A percentile compares a stretch with the other conserved stretches of the same genome.
Conservation (phyloP, 2,329 filamentous ascomycete genomes). For the Zasmidium citrigriseum region DNA sequence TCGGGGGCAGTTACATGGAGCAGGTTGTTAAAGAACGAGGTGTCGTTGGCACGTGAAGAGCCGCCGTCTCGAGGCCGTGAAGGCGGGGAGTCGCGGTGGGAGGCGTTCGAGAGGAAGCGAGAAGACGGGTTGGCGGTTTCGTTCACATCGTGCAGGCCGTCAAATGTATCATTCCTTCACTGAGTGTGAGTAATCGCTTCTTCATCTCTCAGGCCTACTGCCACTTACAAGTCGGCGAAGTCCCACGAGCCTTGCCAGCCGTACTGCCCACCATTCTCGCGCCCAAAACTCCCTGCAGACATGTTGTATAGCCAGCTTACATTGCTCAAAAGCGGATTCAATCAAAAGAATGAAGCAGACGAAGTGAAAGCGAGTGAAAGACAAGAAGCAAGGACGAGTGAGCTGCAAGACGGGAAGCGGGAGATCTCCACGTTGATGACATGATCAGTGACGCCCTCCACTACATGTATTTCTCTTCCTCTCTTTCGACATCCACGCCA, state of each 20-base stretch:
- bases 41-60: background rate
- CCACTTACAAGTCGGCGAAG: no score
- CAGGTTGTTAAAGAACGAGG: background rate
- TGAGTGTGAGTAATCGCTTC: background rate
- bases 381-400: background rate
- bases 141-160: background rate
- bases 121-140: background rate
- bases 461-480: background rate
- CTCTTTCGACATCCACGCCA: slow-evolving; percentile 5
- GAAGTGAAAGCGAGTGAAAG: background rate
- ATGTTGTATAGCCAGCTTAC: slow-evolving; percentile 4
- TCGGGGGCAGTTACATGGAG: background rate
- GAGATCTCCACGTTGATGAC: background rate
- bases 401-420: background rate
- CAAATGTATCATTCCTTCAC: background rate
- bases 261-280: background rate
- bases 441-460: background rate
- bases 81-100: background rate
- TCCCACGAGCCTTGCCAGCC: slow-evolving; percentile 5
- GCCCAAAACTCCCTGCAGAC: slow-evolving; percentile 10
- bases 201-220: no score
- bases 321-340: slow-evolving; percentile 4
- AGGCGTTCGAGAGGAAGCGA: background rate
- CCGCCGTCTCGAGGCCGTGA: background rate
- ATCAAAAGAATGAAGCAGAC: background rate